A percentile compares a stretch with the other conserved stretches of the same genome.
Conservation (phyloP, 257 asterid species). For the Jasminum sambac region DNA sequence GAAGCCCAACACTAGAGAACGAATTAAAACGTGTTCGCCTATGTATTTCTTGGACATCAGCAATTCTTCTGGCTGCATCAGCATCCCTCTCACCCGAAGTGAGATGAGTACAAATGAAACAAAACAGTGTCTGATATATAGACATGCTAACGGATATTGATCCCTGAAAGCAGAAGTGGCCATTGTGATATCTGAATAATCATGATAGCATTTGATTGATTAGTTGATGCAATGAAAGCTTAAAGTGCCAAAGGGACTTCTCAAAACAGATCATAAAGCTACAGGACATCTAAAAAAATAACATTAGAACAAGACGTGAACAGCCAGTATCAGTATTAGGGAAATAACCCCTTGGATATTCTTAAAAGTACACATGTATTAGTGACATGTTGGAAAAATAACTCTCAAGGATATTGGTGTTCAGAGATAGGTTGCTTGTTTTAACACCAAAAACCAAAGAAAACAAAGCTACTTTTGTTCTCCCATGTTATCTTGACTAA, state of each 20-base stretch:
- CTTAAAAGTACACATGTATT: neutral
- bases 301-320: neutral
- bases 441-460: neutral
- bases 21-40: conserved; percentile 81
- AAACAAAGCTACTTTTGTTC: neutral
- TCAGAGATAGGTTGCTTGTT: neutral
- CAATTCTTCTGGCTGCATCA: conserved; percentile 75
- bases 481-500: neutral
- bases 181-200: conserved; percentile 18
- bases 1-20: conserved; percentile 60
- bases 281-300: neutral
- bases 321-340: neutral
- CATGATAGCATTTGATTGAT: neutral
- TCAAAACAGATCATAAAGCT: neutral
- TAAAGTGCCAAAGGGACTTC: neutral
- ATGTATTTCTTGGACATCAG: conserved; percentile 83
- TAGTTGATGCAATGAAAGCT: neutral
- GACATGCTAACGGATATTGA: conserved; percentile 95
- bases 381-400: neutral
- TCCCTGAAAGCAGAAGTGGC: conserved; percentile 57
- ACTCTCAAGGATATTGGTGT: neutral
- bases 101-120: conserved; percentile 82
- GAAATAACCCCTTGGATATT: neutral
- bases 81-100: conserved; percentile 87
- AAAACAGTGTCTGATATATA: conserved; percentile 84